Percentiles rank a stretch among this genome's conserved stretches.
These are phyloP conservation scores for Pisolithus tinctorius DNA, from an alignment of 768 basidiomycete species.

Conservation along the genomic window DNA sequence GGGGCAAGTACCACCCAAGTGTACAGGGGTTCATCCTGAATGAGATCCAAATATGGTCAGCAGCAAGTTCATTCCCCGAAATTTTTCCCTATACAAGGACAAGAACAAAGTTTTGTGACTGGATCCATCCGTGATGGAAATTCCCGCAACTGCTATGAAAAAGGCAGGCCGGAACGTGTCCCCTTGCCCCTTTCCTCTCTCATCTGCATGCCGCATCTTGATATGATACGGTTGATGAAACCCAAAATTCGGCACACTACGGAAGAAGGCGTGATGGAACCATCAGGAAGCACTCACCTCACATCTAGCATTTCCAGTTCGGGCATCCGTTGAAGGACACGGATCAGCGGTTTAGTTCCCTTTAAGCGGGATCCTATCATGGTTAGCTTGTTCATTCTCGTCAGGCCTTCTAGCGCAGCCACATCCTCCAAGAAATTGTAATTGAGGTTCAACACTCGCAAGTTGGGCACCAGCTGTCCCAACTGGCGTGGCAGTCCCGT, in stretches of 20 bases:
- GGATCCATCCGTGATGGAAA: constrained; percentile 2
- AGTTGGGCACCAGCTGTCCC: constrained; percentile 64
- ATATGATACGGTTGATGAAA: not conserved
- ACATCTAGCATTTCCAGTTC: constrained; percentile 89
- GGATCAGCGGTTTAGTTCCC: constrained; percentile 67
- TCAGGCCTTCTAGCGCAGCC: constrained; percentile 60
- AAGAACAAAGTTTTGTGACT: not conserved
- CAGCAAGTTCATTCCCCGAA: not conserved
- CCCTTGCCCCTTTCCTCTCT: not conserved
- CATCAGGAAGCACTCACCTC: constrained; percentile 46
- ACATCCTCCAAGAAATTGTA: constrained; percentile 91
- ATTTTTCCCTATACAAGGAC: not conserved
- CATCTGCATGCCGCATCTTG: not conserved
- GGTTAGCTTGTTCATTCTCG: constrained; percentile 73
- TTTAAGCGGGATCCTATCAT: constrained; percentile 81
- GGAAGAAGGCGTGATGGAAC: constrained; percentile 1
- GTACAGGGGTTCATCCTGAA: constrained; percentile 93
- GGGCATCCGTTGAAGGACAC: constrained; percentile 60
- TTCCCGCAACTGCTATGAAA: constrained; percentile 6
- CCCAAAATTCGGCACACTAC: not conserved
- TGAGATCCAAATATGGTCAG: not conserved
- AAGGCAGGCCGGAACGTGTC: not conserved
- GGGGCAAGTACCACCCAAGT: constrained; percentile 90
- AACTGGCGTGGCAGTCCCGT: constrained; percentile 66
- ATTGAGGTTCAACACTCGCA: constrained; percentile 90